Conservation (phyloP, 352 stramenopile genomes). For the Phytophthora megakarya region DNA sequence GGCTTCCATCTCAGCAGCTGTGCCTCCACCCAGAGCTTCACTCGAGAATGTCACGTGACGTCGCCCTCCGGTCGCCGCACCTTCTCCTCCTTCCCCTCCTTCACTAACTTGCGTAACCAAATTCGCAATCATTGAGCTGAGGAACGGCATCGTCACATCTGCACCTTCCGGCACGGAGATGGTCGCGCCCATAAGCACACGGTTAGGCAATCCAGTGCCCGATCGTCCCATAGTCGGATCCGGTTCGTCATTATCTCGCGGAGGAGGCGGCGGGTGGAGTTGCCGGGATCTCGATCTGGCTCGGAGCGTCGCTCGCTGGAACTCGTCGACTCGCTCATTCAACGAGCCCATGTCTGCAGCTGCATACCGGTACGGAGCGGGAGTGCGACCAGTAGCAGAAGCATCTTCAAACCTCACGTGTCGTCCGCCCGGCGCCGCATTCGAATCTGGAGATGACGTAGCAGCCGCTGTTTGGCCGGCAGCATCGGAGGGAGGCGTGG, state of each 20-base stretch:
- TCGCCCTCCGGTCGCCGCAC: conserved; percentile 8
- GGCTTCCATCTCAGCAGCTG: conserved; percentile 21
- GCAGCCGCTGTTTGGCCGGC: conserved; percentile 28
- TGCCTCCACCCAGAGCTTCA: conserved; percentile 7
- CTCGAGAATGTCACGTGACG: conserved; percentile 25
- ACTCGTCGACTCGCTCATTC: conserved; percentile 18
- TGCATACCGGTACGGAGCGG: neutral
- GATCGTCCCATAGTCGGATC: conserved; percentile 50
- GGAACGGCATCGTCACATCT: conserved; percentile 79
- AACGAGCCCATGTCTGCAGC: neutral
- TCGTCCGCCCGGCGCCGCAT: no score
- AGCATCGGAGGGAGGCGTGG: conserved; percentile 40
- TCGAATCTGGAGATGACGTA: conserved; percentile 3
- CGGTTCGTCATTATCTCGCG: conserved; percentile 72
- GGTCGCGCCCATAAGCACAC: conserved; percentile 76
- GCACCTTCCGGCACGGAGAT: conserved; percentile 70
- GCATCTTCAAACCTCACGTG: no score
- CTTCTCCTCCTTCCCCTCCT: conserved; percentile 14
- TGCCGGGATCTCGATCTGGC: conserved; percentile 21
- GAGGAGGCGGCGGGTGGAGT: conserved; percentile 12
- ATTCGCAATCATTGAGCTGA: conserved; percentile 84
- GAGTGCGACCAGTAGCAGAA: neutral
- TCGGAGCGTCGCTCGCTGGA: conserved; percentile 17
- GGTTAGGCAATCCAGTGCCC: conserved; percentile 25
- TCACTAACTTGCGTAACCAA: conserved; percentile 61